phyloP scores from a whole-genome alignment of 345 rosid species.

The Ailanthus altissimus region DNA sequence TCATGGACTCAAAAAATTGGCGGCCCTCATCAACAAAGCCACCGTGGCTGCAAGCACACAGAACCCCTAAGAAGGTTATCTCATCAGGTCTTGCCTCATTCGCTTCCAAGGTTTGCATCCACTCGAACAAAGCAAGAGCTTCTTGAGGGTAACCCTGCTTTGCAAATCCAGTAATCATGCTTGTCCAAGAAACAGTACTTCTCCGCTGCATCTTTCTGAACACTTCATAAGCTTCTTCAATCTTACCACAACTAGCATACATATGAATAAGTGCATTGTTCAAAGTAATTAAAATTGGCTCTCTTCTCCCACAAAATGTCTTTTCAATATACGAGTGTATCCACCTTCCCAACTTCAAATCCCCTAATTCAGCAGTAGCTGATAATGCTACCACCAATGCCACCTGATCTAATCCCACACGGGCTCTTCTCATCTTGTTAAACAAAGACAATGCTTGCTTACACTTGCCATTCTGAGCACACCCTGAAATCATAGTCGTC shows the following conservation, averaged over 20 bases:
- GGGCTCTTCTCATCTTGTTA: slow-evolving; percentile 37
- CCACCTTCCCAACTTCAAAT: slow-evolving; percentile 42
- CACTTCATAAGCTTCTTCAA: slow-evolving; percentile 39
- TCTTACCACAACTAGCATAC: slow-evolving; percentile 53
- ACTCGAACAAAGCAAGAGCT: slow-evolving; percentile 42
- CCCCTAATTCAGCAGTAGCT: slow-evolving; percentile 44
- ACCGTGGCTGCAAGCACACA: slow-evolving; percentile 51
- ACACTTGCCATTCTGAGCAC: slow-evolving; percentile 33
- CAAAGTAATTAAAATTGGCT: slow-evolving; percentile 31
- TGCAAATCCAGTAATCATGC: slow-evolving; percentile 42
- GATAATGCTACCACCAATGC: slow-evolving; percentile 40
- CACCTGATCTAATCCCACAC: slow-evolving; percentile 38
- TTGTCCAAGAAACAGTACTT: slow-evolving; percentile 45
- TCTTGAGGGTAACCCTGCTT: slow-evolving; percentile 41
- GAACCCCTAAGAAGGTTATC: slow-evolving; percentile 42
- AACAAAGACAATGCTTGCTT: slow-evolving; percentile 41
- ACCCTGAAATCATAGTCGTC: slow-evolving; percentile 44
- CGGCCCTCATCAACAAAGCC: slow-evolving; percentile 41
- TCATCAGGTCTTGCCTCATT: slow-evolving; percentile 41
- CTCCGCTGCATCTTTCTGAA: slow-evolving; percentile 35
- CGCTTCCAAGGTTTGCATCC: slow-evolving; percentile 40
- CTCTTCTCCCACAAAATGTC: slow-evolving; percentile 13
- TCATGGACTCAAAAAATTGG: slow-evolving; percentile 35
- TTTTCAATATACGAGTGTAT: slow-evolving; percentile 36
- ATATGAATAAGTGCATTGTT: slow-evolving; percentile 46